Evolutionary conservation across 257 asterid species (phyloP), one percentile per base, ranked within the genome.

Genomic region (Solanum tarijense): DNA sequence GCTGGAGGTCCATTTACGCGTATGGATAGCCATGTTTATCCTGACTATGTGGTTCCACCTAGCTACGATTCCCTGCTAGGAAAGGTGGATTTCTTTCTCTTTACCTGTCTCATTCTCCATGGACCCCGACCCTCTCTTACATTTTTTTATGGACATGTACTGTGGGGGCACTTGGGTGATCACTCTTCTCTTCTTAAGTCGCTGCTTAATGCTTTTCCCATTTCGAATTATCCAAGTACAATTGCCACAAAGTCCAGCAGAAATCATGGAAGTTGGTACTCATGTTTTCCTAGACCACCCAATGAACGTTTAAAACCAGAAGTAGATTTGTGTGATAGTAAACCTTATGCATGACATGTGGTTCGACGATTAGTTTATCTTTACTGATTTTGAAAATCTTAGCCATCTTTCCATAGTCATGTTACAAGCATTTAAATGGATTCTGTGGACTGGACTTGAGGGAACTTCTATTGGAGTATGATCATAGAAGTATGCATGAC

Each of bases 1-100:
- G 90, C 99, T 87, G 99, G 99, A 91, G 99, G 99, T 86, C 99
- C 99, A 25, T 97, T 97, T 90, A 98, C 95, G 78, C 93, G 99
- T 87, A 97, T 97, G 99, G 99, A 97, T 91, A 97, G 99, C 95
- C 99, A 97, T 89, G 97, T 97, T 84, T 97, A 97, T 91, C 96
- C 98, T 34, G 99, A 93, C 91, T 97, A 97, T 87, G 99, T 96
- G 93, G 99, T 97, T 88, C 99, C 99, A 85, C 99, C 99, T 46
- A 97, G 98, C 93, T 97, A 97, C 69, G 99, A 97, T 92, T 97
- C 99, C 87, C 93, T 97, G 88, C 97, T 97, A 68, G 99, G 99
- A 92, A 97, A 96, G 98, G 98, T 97, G 39, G 41, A 43, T 43
- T 79, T 46, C 66, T 81, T 76, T 81, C 29, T 81, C 69, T 29